A percentile compares a stretch with the other conserved stretches of the same genome.
Evolutionary conservation across 345 rosid genomes (phyloP).

Genomic region (Cardamine resedifolia): DNA sequence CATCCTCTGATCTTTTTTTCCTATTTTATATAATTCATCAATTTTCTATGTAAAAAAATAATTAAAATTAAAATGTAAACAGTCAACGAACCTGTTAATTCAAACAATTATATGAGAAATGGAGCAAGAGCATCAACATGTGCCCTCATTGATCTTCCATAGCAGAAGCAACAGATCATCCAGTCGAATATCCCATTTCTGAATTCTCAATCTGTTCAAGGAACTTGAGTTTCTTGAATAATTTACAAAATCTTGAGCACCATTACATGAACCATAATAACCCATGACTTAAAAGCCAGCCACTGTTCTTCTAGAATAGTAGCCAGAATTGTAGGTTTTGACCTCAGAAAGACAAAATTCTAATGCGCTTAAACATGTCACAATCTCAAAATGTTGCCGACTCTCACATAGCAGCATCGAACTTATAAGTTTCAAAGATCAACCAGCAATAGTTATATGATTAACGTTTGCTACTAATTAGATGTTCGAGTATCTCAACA

Average conservation of each 20-base stretch:
- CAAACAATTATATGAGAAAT: neutral
- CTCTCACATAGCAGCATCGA: no score
- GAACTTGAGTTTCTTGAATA: neutral
- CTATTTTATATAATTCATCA: conserved; percentile 26
- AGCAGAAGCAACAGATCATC: neutral
- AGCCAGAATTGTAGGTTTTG: neutral
- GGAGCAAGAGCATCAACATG: neutral
- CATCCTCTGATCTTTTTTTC: conserved; percentile 41
- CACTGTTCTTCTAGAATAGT: conserved; percentile 41
- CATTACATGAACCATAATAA: conserved; percentile 45
- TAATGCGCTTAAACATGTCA: neutral
- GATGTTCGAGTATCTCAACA: no score
- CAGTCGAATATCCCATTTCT: neutral
- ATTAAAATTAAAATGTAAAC: neutral
- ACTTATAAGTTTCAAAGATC: no score
- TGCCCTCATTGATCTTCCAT: neutral
- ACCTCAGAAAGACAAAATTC: neutral
- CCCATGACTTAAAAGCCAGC: conserved; percentile 70
- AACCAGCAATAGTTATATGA: no score
- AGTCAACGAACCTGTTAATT: neutral
- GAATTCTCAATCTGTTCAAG: neutral
- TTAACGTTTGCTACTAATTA: no score
- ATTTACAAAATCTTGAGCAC: neutral
- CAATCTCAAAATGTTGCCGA: neutral
- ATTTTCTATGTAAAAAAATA: conserved; percentile 14